Base-by-base conservation (phyloP, 1,139 yeast species). In the Geotrichum carabidarum region DNA sequence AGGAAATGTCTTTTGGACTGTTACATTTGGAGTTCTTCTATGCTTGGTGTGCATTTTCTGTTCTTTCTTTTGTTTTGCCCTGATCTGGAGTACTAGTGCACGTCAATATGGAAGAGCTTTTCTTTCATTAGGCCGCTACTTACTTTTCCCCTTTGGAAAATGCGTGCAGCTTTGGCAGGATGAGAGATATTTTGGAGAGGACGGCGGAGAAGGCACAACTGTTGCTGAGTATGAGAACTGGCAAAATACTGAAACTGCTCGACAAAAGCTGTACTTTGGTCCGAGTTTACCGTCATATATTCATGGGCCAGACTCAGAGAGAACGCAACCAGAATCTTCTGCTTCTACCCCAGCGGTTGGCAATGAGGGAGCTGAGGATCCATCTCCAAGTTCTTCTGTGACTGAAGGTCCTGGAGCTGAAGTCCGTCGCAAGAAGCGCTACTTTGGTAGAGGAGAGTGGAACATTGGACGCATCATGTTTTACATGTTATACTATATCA, bases 391-490 rank as follows among this genome's bases (percentile, higher is more conserved):
- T 18, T 47, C 50, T 6, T 11, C 41, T 14, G 43, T 38, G 7
- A 34, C 22, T 8, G n/a, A 32, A 22, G 27, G 38, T 4, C 15
- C 32, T 11, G 59, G 51, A 14, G 56, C 61, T 54, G 60, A 47
- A 53, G 12, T 58, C 51, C 17, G 58, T 44, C 34, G 63, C 59
- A 32, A 64, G 60, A 31, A 65, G 4, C 74, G 99, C 58, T 76
- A 82, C 53, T 93, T 93, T 68, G 99, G 99, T 35, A 79, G 99
- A 68, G 99, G 99, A 32, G 76, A 82, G 61, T 93, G 99, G 99
- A 83, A 86, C 18, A 68, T 84, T 41, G 96, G 96, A 0, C 78
- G 99, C 60, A 77, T 91, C 44, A 68, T 84, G 14, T 93, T 90
- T 66, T 93, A 83, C 66, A n/a, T 83, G 3, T 80, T 81, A 63